Percentiles rank a stretch among this genome's conserved stretches.
Conservation (phyloP, 257 asterid species). For the Penstemon newberryi region DNA sequence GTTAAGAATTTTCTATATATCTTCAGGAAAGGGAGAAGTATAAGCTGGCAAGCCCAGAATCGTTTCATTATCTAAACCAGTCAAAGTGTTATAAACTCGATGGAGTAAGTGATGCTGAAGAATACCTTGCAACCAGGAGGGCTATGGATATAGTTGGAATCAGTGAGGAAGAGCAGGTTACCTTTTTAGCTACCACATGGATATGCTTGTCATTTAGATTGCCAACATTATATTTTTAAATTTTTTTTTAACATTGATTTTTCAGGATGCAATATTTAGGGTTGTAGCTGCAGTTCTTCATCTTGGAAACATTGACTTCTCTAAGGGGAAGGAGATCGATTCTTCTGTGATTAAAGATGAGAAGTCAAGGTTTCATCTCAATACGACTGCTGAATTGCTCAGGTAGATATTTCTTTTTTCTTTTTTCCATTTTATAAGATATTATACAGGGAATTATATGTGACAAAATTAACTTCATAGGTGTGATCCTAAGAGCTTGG, state of each 20-base stretch:
- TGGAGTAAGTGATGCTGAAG: slow-evolving; percentile 88
- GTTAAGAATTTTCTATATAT: slow-evolving; percentile 22
- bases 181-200: slow-evolving; percentile 23
- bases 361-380: slow-evolving; percentile 87
- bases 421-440: slow-evolving; percentile 22
- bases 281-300: slow-evolving; percentile 97
- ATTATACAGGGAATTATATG: slow-evolving; percentile 7
- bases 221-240: slow-evolving; percentile 11
- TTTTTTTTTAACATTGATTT: slow-evolving; percentile 10
- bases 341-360: slow-evolving; percentile 96
- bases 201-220: slow-evolving; percentile 23
- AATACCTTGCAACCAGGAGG: slow-evolving; percentile 88
- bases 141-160: slow-evolving; percentile 99
- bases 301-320: slow-evolving; percentile 91
- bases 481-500: slow-evolving; percentile 94
- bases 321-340: slow-evolving; percentile 91
- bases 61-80: slow-evolving; percentile 90
- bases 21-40: slow-evolving; percentile 80
- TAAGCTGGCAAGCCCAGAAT: slow-evolving; percentile 71
- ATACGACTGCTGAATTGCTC: slow-evolving; percentile 80
- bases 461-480: slow-evolving; percentile 45
- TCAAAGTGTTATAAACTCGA: slow-evolving; percentile 81
- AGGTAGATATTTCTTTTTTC: slow-evolving; percentile 44
- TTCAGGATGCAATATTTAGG: slow-evolving; percentile 90
- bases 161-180: slow-evolving; percentile 93